Percentiles rank a stretch among this genome's conserved stretches.
phyloP scores from a whole-genome alignment of 768 basidiomycete species.

The Amanita muscaria region DNA sequence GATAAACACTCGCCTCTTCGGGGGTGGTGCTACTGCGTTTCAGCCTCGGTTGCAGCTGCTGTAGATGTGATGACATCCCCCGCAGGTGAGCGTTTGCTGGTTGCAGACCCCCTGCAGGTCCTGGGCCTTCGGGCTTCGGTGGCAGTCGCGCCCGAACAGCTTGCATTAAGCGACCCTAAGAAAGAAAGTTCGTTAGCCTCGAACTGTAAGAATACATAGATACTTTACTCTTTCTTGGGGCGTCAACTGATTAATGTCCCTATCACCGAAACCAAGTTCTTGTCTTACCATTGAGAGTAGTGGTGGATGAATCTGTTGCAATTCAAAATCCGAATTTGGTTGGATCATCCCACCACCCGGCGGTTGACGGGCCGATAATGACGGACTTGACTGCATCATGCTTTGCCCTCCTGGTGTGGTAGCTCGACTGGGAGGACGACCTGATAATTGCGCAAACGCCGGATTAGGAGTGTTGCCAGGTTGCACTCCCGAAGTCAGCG shows the following conservation, averaged over 20 bases:
- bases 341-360: conserved; percentile 3
- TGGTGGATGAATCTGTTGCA: background rate
- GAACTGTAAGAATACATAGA: background rate
- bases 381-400: conserved; percentile 9
- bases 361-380: conserved; percentile 6
- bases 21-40: conserved; percentile 10
- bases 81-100: conserved; percentile 5
- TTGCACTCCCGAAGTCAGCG: conserved; percentile 1
- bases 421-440: conserved; percentile 7
- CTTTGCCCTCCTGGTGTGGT: conserved; percentile 7
- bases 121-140: conserved; percentile 2
- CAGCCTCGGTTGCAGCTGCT: conserved; percentile 1
- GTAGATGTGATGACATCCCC: background rate
- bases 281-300: background rate
- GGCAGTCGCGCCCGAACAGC: conserved; percentile 1
- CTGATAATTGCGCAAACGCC: conserved; percentile 2
- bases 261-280: conserved; percentile 1
- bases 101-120: conserved; percentile 2
- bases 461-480: conserved; percentile 4
- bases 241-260: conserved; percentile 6
- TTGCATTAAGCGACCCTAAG: background rate
- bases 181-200: background rate
- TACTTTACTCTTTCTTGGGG: conserved; percentile 5
- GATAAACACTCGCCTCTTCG: conserved; percentile 6
- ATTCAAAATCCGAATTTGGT: conserved; percentile 1